A percentile compares a stretch with the other conserved stretches of the same genome.
These are phyloP conservation scores for Dryas alaskensis DNA, from an alignment of 306 rosid species.

Conservation along the genomic window DNA sequence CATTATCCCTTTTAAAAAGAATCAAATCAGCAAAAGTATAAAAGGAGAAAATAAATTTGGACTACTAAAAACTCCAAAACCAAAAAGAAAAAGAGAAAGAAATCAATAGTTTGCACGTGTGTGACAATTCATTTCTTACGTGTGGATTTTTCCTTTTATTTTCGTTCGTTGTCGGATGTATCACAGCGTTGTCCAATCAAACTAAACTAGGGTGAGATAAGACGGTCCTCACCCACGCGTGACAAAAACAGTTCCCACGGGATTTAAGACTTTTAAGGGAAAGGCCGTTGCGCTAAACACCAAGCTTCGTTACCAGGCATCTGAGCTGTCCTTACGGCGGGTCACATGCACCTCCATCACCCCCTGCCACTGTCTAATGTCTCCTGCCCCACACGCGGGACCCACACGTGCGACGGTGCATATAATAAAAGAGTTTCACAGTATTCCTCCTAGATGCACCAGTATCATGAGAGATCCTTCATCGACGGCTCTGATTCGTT, in stretches of 20 bases:
- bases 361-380: neutral
- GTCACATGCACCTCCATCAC: slow-evolving; percentile 31
- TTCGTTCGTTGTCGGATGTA: neutral
- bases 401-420: slow-evolving; percentile 12
- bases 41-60: too few species aligned
- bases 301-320: neutral
- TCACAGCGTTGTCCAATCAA: neutral
- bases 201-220: neutral
- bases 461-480: neutral
- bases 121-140: neutral
- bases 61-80: too few species aligned
- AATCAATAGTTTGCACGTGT: neutral
- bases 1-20: too few species aligned
- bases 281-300: slow-evolving; percentile 23
- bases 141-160: neutral
- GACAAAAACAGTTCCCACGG: neutral
- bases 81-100: neutral
- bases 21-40: too few species aligned
- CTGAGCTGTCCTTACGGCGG: slow-evolving; percentile 32
- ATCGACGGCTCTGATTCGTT: slow-evolving; percentile 23
- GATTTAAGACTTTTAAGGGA: neutral
- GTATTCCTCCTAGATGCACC: neutral
- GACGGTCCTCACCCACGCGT: neutral
- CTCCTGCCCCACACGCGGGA: slow-evolving; percentile 7
- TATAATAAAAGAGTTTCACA: neutral